Evolutionary conservation across 1,284 basidiomycete genomes (phyloP).

Genomic region (Clitocybe nebularis): DNA sequence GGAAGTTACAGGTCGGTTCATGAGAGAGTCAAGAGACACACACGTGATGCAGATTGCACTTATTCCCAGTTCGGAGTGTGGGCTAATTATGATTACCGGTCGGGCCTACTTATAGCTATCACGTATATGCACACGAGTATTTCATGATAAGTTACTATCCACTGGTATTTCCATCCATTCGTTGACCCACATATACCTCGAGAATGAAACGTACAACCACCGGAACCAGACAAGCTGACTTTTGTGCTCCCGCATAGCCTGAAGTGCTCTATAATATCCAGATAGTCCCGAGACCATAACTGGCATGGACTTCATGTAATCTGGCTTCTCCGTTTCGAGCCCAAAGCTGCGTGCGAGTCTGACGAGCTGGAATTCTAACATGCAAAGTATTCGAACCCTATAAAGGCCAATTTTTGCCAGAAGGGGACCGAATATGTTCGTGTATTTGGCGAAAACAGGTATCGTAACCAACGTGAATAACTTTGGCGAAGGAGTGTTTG

Average conservation of each 20-base stretch:
- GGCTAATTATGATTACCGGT: neutral
- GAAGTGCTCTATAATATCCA: slow-evolving; percentile 56
- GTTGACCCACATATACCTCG: slow-evolving; percentile 92
- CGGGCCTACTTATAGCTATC: neutral
- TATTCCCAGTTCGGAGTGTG: no score
- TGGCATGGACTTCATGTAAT: slow-evolving; percentile 19
- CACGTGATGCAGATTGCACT: slow-evolving; percentile 2
- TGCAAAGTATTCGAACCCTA: slow-evolving; percentile 18
- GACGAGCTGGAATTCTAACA: slow-evolving; percentile 18
- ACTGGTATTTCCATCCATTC: slow-evolving; percentile 67
- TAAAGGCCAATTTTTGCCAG: slow-evolving; percentile 42
- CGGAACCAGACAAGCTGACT: slow-evolving; percentile 90
- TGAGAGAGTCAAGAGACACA: neutral
- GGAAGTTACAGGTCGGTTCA: slow-evolving; percentile 6
- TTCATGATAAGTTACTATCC: no score
- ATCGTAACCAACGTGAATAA: slow-evolving; percentile 62
- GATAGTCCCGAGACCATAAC: slow-evolving; percentile 51
- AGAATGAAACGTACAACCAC: slow-evolving; percentile 80
- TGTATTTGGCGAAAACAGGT: slow-evolving; percentile 59
- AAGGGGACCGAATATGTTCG: slow-evolving; percentile 44
- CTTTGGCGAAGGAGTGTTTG: slow-evolving; percentile 27
- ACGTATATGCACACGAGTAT: no score
- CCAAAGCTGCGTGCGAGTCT: neutral
- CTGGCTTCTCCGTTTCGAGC: neutral
- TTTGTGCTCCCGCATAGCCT: slow-evolving; percentile 72